Evolutionary conservation across 2,329 filamentous ascomycete genomes (phyloP), one percentile per base, ranked within the genome.

Genomic region (Anthostomella pinea): DNA sequence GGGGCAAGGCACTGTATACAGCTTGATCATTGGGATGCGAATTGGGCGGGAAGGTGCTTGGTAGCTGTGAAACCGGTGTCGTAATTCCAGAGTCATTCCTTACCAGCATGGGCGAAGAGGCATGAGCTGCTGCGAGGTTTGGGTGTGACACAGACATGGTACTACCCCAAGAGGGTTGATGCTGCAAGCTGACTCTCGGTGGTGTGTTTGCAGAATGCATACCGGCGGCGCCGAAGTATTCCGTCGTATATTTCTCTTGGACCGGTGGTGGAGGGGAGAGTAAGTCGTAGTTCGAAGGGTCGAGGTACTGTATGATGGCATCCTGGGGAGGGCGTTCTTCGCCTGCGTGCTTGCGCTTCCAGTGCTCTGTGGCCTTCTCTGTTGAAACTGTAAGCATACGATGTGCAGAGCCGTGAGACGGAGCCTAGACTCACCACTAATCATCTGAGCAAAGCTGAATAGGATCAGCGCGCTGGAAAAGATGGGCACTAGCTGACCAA

Each of bases 401-500:
- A 11, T 24, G 9, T n/a, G 14, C 2, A 16, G 8, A 38, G 4
- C 9, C 9, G 3, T 25, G 10, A 11, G 32, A 19, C 15, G 26
- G 17, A 18, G 24, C 14, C 3, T 11, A 18, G 9, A 30, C 54
- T 29, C 38, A 56, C 56, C 51, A 21, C 52, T 56, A 18, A 62
- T 14, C 15, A 52, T 51, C 33, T 61, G 57, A 17, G 47, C 18
- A 18, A 61, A 54, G 22, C 51, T 55, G 24, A 63, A 63, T 3
- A 63, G 7, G 15, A 57, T 53, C 41, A 59, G 23, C n/a, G 37
- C 44, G 4, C 48, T 58, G 10, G 57, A 48, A 9, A 58, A 48
- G n/a, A 63, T 58, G 22, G 60, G 60, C 8, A 63, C 57, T 8
- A 62, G 49, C 44, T 64, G 60, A 3, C 60, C 60, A 20, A 64